Evolutionary conservation across 129 eudicot genomes (phyloP).

Genomic region (Smallanthus sonchifolius): DNA sequence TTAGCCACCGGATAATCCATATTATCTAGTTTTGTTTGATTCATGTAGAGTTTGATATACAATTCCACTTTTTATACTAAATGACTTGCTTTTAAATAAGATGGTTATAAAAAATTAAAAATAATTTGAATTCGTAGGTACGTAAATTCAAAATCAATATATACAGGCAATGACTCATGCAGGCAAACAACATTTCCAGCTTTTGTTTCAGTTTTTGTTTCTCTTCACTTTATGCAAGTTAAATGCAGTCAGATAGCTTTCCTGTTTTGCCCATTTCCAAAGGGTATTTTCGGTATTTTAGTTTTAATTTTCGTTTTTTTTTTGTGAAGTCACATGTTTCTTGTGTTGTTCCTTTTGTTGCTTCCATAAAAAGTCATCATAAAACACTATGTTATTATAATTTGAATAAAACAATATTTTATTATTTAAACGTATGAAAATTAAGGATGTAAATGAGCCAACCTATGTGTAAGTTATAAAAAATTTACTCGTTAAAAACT

Average conservation of each 20-base stretch:
- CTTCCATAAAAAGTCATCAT: constrained; percentile 5
- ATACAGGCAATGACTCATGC: not conserved
- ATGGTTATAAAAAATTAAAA: no score
- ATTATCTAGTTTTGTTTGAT: no score
- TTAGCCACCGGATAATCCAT: no score
- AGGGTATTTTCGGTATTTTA: constrained; percentile 18
- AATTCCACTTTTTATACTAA: no score
- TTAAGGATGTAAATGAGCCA: no score
- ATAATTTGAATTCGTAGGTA: no score
- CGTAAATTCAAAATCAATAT: not conserved
- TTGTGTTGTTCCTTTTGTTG: constrained; percentile 23
- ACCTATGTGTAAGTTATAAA: no score
- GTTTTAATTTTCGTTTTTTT: not conserved
- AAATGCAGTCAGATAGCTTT: constrained; percentile 2
- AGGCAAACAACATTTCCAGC: constrained; percentile 10
- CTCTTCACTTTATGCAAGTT: constrained; percentile 6
- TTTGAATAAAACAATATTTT: no score
- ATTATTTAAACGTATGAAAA: no score
- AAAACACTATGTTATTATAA: not conserved
- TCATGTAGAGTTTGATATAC: no score
- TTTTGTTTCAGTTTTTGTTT: constrained; percentile 27
- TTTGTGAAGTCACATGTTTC: constrained; percentile 17
- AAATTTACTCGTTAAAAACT: no score
- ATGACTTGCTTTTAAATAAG: no score
- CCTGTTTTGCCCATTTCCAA: constrained; percentile 3